A percentile compares a stretch with the other conserved stretches of the same genome.
Conservation (phyloP, 495 filamentous ascomycete species). For the Xylaria castorea region DNA sequence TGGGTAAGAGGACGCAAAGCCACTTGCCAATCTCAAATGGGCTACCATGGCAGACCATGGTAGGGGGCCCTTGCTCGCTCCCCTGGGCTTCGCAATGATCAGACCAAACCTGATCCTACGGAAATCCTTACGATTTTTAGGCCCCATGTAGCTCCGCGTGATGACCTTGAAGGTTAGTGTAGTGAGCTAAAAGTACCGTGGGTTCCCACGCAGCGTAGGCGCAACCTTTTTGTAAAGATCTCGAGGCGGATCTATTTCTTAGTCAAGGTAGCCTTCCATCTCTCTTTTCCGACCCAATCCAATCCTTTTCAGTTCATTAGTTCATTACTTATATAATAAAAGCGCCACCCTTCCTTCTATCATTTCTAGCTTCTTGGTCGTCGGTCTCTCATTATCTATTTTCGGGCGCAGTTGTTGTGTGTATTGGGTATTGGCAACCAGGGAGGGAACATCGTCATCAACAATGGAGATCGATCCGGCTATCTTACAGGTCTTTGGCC, state of each 20-base stretch:
- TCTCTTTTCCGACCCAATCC: slow-evolving; percentile 5
- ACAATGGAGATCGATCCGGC: slow-evolving; percentile 31
- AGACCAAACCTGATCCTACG: slow-evolving; percentile 17
- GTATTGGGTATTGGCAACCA: neutral
- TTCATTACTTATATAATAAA: slow-evolving; percentile 18
- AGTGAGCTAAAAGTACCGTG: neutral
- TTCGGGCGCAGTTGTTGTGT: slow-evolving; percentile 17
- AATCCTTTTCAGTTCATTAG: slow-evolving; percentile 2
- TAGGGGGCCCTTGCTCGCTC: slow-evolving; percentile 13
- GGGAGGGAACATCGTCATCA: neutral
- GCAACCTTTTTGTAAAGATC: slow-evolving; percentile 13
- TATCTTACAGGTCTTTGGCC: slow-evolving; percentile 35
- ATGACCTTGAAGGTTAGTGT: neutral
- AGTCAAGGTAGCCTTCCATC: slow-evolving; percentile 6
- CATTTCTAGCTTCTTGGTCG: slow-evolving; percentile 13
- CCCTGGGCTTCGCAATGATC: slow-evolving; percentile 19
- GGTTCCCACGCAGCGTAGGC: neutral
- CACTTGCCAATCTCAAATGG: slow-evolving; percentile 13
- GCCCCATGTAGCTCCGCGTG: slow-evolving; percentile 9
- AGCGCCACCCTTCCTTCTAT: slow-evolving; percentile 2
- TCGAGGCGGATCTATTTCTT: slow-evolving; percentile 16
- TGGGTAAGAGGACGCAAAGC: neutral
- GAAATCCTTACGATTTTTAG: slow-evolving; percentile 16
- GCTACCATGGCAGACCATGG: neutral
- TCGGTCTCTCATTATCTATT: slow-evolving; percentile 27